Conservation (phyloP, 2,329 filamentous ascomycete genomes). For the Tolypocladium guangdongense region DNA sequence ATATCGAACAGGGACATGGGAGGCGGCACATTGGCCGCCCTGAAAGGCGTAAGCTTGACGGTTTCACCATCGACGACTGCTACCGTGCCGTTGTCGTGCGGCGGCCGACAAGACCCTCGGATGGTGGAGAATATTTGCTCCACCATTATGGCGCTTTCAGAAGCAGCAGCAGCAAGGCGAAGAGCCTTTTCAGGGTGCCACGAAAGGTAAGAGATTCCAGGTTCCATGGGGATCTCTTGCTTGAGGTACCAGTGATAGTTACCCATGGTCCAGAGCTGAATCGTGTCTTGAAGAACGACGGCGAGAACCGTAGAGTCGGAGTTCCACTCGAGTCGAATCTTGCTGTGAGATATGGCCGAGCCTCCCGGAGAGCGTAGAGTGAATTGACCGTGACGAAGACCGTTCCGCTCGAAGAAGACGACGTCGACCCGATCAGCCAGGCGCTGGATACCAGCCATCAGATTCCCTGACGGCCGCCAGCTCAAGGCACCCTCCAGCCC, state of each 20-base stretch:
- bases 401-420: slow-evolving; percentile 94
- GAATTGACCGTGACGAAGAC: slow-evolving; percentile 93
- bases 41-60: slow-evolving; percentile 77
- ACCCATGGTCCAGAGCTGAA: slow-evolving; percentile 94
- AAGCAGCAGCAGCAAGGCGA: slow-evolving; percentile 46
- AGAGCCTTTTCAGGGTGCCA: slow-evolving; percentile 88
- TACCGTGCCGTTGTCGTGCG: slow-evolving; percentile 67
- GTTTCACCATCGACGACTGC: slow-evolving; percentile 73
- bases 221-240: slow-evolving; percentile 57
- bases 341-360: slow-evolving; percentile 38
- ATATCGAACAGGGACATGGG: slow-evolving; percentile 84
- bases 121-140: slow-evolving; percentile 60
- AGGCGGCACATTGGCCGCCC: slow-evolving; percentile 76
- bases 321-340: slow-evolving; percentile 74
- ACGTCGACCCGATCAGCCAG: slow-evolving; percentile 61
- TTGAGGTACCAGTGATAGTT: slow-evolving; percentile 99
- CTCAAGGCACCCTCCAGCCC: slow-evolving; percentile 77
- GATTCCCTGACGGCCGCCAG: slow-evolving; percentile 84
- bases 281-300: slow-evolving; percentile 58
- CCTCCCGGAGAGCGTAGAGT: slow-evolving; percentile 59
- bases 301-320: slow-evolving; percentile 84
- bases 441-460: slow-evolving; percentile 78
- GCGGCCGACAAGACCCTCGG: slow-evolving; percentile 58
- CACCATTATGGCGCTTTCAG: slow-evolving; percentile 40
- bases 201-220: slow-evolving; percentile 24